Evolutionary conservation across 495 filamentous ascomycete species (phyloP).

Genomic region (Hypoxylon cercidicola): DNA sequence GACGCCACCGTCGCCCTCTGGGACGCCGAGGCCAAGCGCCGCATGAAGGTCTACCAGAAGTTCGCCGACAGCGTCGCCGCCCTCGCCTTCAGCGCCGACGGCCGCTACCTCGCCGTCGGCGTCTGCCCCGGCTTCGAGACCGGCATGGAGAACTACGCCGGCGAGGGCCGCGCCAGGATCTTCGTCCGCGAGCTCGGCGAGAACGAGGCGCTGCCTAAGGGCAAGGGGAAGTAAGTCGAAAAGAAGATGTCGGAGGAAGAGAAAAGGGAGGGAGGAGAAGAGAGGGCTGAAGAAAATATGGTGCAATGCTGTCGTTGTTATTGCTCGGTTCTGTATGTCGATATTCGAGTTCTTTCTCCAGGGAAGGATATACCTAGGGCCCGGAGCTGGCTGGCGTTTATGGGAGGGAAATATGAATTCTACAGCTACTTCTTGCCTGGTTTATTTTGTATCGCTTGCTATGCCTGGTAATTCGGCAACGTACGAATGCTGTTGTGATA

Average conservation of each 20-base stretch:
- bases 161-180: conserved; percentile 77
- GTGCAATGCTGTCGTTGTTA: conserved; percentile 2
- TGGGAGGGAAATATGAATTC: conserved; percentile 23
- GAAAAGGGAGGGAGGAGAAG: background rate
- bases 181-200: conserved; percentile 84
- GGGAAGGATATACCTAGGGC: conserved; percentile 16
- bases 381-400: conserved; percentile 39
- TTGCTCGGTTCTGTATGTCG: conserved; percentile 12
- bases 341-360: conserved; percentile 21
- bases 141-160: conserved; percentile 78
- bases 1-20: conserved; percentile 95
- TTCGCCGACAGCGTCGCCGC: conserved; percentile 81
- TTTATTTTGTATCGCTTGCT: background rate
- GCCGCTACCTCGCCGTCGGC: conserved; percentile 83
- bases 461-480: background rate
- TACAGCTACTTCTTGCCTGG: background rate
- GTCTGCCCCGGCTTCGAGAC: conserved; percentile 93
- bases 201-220: conserved; percentile 90
- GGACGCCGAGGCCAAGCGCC: conserved; percentile 92
- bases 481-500: background rate
- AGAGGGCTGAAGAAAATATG: conserved; percentile 1
- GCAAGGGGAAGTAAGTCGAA: conserved; percentile 58
- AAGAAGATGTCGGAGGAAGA: no score
- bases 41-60: conserved; percentile 89
- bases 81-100: conserved; percentile 79